Percentiles rank a stretch among this genome's conserved stretches.
phyloP scores from a whole-genome alignment of 306 rosid species.

The Nissolia schottii region DNA sequence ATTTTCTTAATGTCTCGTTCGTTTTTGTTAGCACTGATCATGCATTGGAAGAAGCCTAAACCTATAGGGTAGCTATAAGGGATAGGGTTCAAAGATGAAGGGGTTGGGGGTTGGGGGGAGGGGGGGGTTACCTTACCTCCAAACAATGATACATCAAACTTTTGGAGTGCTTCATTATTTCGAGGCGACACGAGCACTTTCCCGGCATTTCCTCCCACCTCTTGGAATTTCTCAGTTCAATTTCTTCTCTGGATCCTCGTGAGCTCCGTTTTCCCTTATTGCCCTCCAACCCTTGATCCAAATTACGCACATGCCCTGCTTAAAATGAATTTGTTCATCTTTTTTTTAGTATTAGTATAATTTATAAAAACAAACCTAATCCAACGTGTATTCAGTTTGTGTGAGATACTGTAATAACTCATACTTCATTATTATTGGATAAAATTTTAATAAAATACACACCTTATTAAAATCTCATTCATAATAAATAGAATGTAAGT shows the following conservation, averaged over 20 bases:
- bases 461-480: too few relatives aligned
- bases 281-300: slow-evolving; percentile 29
- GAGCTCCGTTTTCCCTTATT: slow-evolving; percentile 34
- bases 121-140: too few relatives aligned
- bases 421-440: too few relatives aligned
- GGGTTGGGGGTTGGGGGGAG: too few relatives aligned
- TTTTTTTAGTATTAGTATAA: too few relatives aligned
- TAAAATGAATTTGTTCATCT: too few relatives aligned
- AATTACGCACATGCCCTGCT: slow-evolving; percentile 25
- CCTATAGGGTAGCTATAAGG: slow-evolving; percentile 17
- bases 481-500: too few relatives aligned
- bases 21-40: background rate
- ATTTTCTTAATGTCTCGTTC: background rate
- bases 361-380: too few relatives aligned
- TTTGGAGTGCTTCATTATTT: slow-evolving; percentile 51
- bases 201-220: slow-evolving; percentile 93
- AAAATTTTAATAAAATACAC: too few relatives aligned
- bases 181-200: slow-evolving; percentile 99
- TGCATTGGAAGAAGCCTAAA: slow-evolving; percentile 29
- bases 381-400: too few relatives aligned
- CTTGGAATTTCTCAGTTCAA: slow-evolving; percentile 47
- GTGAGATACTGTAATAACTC: too few relatives aligned
- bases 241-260: slow-evolving; percentile 58
- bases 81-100: slow-evolving; percentile 25
- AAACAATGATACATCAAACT: slow-evolving; percentile 40